These are phyloP conservation scores for Crithidia brevicula DNA, from an alignment of 208 protist species.

Conservation along the genomic window DNA sequence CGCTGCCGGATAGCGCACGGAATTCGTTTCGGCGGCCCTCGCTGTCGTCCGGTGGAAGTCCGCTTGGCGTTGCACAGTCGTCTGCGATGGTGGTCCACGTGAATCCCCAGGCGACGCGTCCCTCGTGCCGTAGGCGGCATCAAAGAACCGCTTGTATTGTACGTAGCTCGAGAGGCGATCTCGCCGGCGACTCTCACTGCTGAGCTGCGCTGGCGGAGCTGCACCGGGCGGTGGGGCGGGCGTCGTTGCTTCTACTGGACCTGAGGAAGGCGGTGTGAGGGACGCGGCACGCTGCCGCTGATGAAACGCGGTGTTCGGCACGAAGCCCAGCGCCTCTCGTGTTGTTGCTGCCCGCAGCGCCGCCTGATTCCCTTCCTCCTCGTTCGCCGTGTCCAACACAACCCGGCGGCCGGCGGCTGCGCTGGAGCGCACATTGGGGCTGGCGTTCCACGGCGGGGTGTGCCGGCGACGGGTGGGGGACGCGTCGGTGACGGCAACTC, in stretches of 20 bases:
- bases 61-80: too few species aligned
- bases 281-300: conserved; percentile 4
- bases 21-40: too few species aligned
- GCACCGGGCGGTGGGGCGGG: background rate
- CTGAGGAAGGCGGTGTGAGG: background rate
- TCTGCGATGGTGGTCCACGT: background rate
- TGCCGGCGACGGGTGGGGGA: background rate
- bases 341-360: too few species aligned
- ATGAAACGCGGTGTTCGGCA: conserved; percentile 13
- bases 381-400: background rate
- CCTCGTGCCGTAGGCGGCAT: conserved; percentile 16
- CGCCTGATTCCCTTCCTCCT: too few species aligned
- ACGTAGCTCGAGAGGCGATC: conserved; percentile 19
- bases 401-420: conserved; percentile 5
- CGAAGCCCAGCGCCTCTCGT: conserved; percentile 8
- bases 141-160: conserved; percentile 38
- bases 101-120: background rate
- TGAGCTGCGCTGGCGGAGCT: background rate
- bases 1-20: too few species aligned
- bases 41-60: too few species aligned
- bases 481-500: background rate
- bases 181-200: background rate
- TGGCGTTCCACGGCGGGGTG: conserved; percentile 17
- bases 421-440: conserved; percentile 8
- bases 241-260: background rate